Evolutionary conservation across 768 basidiomycete genomes (phyloP), one percentile per base, ranked within the genome.

Genomic region (Pisolithus sp.): DNA sequence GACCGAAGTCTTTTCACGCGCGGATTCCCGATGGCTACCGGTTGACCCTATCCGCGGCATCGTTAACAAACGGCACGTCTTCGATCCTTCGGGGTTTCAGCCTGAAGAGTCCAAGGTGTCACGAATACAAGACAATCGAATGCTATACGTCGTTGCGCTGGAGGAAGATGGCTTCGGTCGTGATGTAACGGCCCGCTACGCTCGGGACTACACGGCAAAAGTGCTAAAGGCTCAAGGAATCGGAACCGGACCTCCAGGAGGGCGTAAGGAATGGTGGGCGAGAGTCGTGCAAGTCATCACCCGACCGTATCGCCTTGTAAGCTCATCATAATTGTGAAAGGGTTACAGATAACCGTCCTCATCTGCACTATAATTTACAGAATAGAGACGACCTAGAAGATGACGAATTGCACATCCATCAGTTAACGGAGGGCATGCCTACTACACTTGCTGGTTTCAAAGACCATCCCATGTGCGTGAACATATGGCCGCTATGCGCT

Each of bases 1-100:
- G 96, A 90, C 89, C 0, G 96, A 99, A 68, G 90, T 96, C 0
- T 99, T 93, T 70, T 94, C 92, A 7, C 83, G 90, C 20, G 83
- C 93, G 7, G 93, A 96, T 70, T 81, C 78, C 13, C 82, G 85
- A 34, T 99, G 96, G 96, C 71, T 98, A 13, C 85, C 93, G 0
- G 85, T 98, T 37, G 96, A 99, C 69, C 91, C 93, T 7, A 78
- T 92, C 31, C 83, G 90, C 15, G 80, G 75, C 23, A 76, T 84
- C 49, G 84, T 93, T 54, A 89, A 93, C 63, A 88, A 89, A 58
- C 80, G 85, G 52, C 83, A 84, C 52, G 73, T 79, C 24, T 94
- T 91, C 62, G 90, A 93, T 65, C 90, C 93, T 0, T 71, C 78
- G 2, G 70, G 74, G 13, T 36, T 53, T 37, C 57, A 60, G 17